Conservation (phyloP, 208 protist genomes). For the Acanthamoeba castellanii region DNA sequence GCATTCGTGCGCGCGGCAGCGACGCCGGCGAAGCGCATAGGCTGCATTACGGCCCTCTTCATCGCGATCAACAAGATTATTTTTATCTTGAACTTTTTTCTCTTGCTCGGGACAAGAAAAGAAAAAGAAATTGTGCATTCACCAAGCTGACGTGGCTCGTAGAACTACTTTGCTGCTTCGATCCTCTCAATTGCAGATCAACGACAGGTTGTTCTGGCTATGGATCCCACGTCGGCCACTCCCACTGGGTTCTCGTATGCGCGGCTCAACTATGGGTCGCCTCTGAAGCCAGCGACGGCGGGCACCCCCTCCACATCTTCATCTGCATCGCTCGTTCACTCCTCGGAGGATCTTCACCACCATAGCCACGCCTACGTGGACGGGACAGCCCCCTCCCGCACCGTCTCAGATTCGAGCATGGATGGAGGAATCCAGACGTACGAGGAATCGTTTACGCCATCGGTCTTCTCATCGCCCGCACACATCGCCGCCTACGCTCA, state of each 20-base stretch:
- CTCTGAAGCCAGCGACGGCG: background rate
- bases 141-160: background rate
- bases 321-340: background rate
- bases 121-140: too few species aligned
- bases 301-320: background rate
- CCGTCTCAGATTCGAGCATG: background rate
- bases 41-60: background rate
- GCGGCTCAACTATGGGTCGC: background rate
- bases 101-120: background rate
- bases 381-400: background rate
- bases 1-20: background rate
- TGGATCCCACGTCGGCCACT: background rate
- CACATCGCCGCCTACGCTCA: background rate
- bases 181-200: too few species aligned
- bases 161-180: background rate
- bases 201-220: background rate
- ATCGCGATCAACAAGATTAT: background rate
- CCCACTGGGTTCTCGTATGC: background rate
- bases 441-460: background rate
- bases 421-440: background rate
- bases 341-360: background rate
- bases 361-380: background rate
- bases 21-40: background rate
- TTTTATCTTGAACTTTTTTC: background rate
- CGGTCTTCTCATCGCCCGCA: background rate